These are phyloP conservation scores for Porphyrellus sp. DNA, from an alignment of 1,284 basidiomycete genomes.

Conservation along the genomic window DNA sequence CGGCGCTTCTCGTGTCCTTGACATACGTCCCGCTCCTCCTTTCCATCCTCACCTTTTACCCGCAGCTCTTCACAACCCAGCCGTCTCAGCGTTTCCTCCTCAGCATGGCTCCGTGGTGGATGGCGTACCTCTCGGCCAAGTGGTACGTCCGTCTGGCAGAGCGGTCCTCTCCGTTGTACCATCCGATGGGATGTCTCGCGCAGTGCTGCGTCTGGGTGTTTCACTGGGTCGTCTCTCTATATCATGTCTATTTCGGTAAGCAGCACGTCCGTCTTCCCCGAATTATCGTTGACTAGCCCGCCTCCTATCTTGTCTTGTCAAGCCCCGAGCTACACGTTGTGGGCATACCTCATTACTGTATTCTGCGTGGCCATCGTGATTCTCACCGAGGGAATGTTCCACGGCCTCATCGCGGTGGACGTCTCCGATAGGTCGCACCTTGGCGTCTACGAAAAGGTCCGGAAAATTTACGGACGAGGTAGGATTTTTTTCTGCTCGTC, in stretches of 20 bases:
- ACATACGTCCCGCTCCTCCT: constrained; percentile 19
- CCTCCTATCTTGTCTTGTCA: neutral
- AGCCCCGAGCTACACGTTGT: constrained; percentile 19
- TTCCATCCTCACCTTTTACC: constrained; percentile 18
- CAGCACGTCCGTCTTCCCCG: neutral
- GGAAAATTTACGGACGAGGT: constrained; percentile 23
- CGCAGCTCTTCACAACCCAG: constrained; percentile 7
- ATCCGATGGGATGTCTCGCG: constrained; percentile 26
- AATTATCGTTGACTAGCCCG: neutral
- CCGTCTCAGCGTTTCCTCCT: constrained; percentile 20
- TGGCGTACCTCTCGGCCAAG: constrained; percentile 23
- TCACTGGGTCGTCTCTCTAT: constrained; percentile 24
- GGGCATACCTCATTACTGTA: constrained; percentile 22
- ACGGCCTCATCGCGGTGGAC: constrained; percentile 14
- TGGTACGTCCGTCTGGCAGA: constrained; percentile 26
- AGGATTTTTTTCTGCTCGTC: neutral
- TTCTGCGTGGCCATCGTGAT: constrained; percentile 18
- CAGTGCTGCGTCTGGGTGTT: constrained; percentile 30
- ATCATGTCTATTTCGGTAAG: constrained; percentile 25
- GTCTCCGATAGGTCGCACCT: constrained; percentile 17
- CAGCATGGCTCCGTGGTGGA: constrained; percentile 23
- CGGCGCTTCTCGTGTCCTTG: constrained; percentile 13
- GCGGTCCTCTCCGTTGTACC: constrained; percentile 25
- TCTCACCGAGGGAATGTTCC: constrained; percentile 24
- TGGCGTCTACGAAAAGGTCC: constrained; percentile 16